Conservation (phyloP, 2,329 filamentous ascomycete genomes). For the Graphilbum sp. region DNA sequence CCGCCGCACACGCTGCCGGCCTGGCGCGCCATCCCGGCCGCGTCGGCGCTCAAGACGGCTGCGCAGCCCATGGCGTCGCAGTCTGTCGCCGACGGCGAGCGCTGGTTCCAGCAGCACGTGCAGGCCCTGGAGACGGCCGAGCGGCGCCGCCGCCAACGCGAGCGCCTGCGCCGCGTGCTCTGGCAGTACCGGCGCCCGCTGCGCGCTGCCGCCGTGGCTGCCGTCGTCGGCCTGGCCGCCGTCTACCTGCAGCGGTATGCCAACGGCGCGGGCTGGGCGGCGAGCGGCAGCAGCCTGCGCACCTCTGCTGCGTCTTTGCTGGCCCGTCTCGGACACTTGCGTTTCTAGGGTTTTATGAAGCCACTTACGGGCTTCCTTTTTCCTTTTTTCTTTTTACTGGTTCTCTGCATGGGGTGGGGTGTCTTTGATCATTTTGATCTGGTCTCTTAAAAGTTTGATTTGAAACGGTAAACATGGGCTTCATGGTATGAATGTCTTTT, state of each 20-base stretch:
- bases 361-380: too few relatives aligned
- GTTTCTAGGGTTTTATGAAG: too few relatives aligned
- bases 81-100: constrained; percentile 44
- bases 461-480: too few relatives aligned
- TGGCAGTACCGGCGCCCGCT: constrained; percentile 52
- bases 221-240: constrained; percentile 52
- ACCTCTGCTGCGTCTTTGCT: neutral
- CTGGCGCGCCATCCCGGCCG: constrained; percentile 57
- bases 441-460: too few relatives aligned
- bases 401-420: too few relatives aligned
- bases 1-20: constrained; percentile 58
- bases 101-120: constrained; percentile 54
- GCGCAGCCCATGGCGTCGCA: constrained; percentile 29
- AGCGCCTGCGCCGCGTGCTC: constrained; percentile 19
- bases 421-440: too few relatives aligned
- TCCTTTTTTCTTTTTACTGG: too few relatives aligned
- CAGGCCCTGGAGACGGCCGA: constrained; percentile 55
- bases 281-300: neutral
- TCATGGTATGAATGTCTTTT: too few relatives aligned
- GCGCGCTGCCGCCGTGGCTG: constrained; percentile 42
- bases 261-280: constrained; percentile 5
- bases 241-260: constrained; percentile 45
- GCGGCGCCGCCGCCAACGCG: constrained; percentile 29
- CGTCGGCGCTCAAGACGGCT: constrained; percentile 77
- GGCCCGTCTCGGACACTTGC: neutral